Evolutionary conservation across 2,329 filamentous ascomycete genomes (phyloP), one percentile per base, ranked within the genome.

Genomic region (Byssochlamys sp.): DNA sequence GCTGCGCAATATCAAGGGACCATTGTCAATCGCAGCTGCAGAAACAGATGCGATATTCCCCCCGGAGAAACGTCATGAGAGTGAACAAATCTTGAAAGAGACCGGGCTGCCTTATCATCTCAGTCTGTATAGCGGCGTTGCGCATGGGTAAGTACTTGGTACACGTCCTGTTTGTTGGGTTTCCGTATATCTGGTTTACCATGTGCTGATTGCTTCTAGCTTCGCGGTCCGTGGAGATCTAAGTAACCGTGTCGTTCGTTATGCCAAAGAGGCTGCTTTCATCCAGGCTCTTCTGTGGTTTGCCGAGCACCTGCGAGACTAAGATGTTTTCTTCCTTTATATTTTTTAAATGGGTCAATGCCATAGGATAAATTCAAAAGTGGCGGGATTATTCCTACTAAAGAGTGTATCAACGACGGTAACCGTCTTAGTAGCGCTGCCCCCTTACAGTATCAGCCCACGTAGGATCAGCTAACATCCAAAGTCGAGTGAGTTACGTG

Each of bases 201-300:
- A n/a, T 11, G 2, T 39, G 14, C 49, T 52, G 4, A 26, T 52
- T 26, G 27, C 4, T 12, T 52, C 24, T 10, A 26, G 49, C 4
- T 92, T 91, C 63, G 77, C 84, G 1, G 84, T 89, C 1, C 80
- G 87, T 53, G 78, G 78, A 39, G 85, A 90, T 67, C 55, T 78
- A 7, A 77, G 66, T 55, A 77, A 83, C 58, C 79, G 78, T 68
- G 57, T 73, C 28, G 69, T 80, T 63, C 81, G 78, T 66, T 90
- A 80, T 64, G 85, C 87, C 25, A 90, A 87, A 78, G 87, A 91
- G 73, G 82, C 84, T 71, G 88, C 88, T 2, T 91, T 91, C 67
- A 63, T 80, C 59, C 88, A 91, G 76, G 87, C 87, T 25, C 78
- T 89, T 52, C 69, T 78, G 54, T 91, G 88, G 88, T 89, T 91